Base-by-base conservation (phyloP, 169 alveolate species). In the Cyclospora cayetanensis region DNA sequence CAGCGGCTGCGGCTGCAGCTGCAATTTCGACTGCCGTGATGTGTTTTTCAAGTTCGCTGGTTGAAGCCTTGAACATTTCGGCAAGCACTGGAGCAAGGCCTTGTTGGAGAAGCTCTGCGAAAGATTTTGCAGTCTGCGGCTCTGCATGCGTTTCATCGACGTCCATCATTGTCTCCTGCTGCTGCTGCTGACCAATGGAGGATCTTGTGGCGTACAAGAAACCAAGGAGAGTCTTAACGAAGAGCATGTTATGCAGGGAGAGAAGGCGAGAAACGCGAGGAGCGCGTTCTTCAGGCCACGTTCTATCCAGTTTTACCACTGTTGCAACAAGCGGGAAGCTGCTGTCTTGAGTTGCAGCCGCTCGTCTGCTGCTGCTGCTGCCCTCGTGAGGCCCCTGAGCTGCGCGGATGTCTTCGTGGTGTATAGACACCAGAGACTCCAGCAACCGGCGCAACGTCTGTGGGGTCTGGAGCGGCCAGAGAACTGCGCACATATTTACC, bases 201-300 rank as follows among this genome's bases (percentile, higher is more conserved):
- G 11, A 4, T 31, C 72, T 11, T n/a, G 55, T 50, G 7, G 35
- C 35, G 52, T 18, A 29, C 39, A 80, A 55, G 37, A 53, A 35
- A 53, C 34, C 70, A 18, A 80, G 50, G 39, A 52, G 27, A 15
- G 76, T 80, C 37, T 80, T 43, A 25, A 29, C 52, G 25, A 43
- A 50, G 27, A 80, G 90, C 35, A 34, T 12, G 76, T 80, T 80
- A 74, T 80, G 90, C 34, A 80, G 72, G 18, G 90, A 80, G 41
- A 80, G 66, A 29, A 29, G 43, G 55, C 34, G 22, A 27, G 76
- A 15, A 55, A 52, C 55, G 35, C 90, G 90, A 39, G 52, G 11
- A 55, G 76, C 31, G 25, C 90, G 43, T 11, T 22, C 35, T 5
- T 29, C 22, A 1, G 90, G 90, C 90, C 90, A 80, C 20, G 72